phyloP scores from a whole-genome alignment of 2,329 filamentous ascomycete species.

The Xylariaceae sp. region DNA sequence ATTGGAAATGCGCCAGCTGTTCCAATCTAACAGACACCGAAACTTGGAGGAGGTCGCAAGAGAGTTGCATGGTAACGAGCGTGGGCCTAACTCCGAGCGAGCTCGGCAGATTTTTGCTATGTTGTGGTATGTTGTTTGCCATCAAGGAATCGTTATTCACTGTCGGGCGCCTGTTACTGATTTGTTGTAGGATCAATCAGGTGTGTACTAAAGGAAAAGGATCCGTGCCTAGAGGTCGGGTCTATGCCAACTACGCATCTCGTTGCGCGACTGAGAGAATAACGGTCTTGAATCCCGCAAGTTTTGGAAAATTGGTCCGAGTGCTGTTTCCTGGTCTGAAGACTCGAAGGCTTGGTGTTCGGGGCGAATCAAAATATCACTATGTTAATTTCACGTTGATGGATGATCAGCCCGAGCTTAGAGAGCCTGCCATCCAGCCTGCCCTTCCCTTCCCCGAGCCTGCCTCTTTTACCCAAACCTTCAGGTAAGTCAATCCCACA shows the following conservation, averaged over 20 bases:
- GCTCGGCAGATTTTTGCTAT: slow-evolving; percentile 86
- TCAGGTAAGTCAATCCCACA: slow-evolving; percentile 48
- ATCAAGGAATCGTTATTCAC: neutral
- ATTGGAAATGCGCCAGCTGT: slow-evolving; percentile 76
- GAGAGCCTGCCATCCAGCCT: slow-evolving; percentile 49
- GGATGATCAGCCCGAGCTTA: slow-evolving; percentile 57
- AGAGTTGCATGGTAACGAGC: slow-evolving; percentile 77
- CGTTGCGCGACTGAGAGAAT: slow-evolving; percentile 92
- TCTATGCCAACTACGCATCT: slow-evolving; percentile 94
- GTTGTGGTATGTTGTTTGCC: slow-evolving; percentile 74
- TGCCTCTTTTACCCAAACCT: slow-evolving; percentile 50
- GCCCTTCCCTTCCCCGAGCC: slow-evolving; percentile 54
- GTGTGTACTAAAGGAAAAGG: slow-evolving; percentile 75
- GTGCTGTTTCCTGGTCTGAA: slow-evolving; percentile 96
- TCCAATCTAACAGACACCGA: slow-evolving; percentile 69
- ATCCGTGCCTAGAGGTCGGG: slow-evolving; percentile 87
- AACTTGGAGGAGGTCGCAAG: slow-evolving; percentile 71
- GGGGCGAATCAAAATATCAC: slow-evolving; percentile 98
- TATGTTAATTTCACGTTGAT: slow-evolving; percentile 72
- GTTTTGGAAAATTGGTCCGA: slow-evolving; percentile 94
- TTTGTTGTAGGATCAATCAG: slow-evolving; percentile 64
- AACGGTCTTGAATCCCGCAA: slow-evolving; percentile 92
- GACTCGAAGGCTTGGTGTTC: slow-evolving; percentile 86
- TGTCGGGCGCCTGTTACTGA: slow-evolving; percentile 28
- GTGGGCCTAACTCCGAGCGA: slow-evolving; percentile 79